Evolutionary conservation across 1,139 yeast genomes (phyloP), one percentile per base, ranked within the genome.

Genomic region (Yamadazyma diospyri): DNA sequence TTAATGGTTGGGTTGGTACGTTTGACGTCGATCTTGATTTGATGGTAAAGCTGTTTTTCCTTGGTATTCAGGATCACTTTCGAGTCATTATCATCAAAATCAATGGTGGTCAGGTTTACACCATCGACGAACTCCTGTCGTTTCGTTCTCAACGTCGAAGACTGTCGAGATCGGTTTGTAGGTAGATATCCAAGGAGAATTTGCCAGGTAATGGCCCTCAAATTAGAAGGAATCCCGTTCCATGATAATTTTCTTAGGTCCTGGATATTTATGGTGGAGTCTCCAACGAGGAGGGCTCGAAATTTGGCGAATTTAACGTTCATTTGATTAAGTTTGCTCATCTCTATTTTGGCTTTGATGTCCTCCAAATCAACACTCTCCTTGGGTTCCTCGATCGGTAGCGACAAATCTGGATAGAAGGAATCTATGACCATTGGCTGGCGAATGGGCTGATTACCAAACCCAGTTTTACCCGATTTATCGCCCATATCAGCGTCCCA

Each of bases 1-100:
- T 76, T 76, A 34, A 88, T 74, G 28, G 81, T 78, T 2, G 97
- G 98, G 48, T 88, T 87, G 0, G 99, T 92, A 51, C 99, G 72
- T 30, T 95, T 95, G 20, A 94, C 89, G 55, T 92, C 99, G 40
- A 94, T 92, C 39, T 83, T 83, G 41, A 92, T 89, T 61, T 92
- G 99, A 61, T 94, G 98, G 83, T 95, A 92, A 43, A 94, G 77
- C 31, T 79, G 79, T 46, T 78, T 84, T 40, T 31, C 47, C 25
- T 38, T 38, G 14, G 33, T 16, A 18, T 32, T 37, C 5, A 38
- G 30, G 4, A 15, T 17, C 2, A 23, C 22, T 24, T 33, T 32
- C 25, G 44, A 48, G 33, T 38, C 40, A 34, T 52, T 55, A 37
- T 70, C 75, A n/a, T 70, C 66, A 46, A 81, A 78, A 35, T 77